Base-by-base conservation (phyloP, 1,284 basidiomycete genomes). In the Fomes fomentarius region DNA sequence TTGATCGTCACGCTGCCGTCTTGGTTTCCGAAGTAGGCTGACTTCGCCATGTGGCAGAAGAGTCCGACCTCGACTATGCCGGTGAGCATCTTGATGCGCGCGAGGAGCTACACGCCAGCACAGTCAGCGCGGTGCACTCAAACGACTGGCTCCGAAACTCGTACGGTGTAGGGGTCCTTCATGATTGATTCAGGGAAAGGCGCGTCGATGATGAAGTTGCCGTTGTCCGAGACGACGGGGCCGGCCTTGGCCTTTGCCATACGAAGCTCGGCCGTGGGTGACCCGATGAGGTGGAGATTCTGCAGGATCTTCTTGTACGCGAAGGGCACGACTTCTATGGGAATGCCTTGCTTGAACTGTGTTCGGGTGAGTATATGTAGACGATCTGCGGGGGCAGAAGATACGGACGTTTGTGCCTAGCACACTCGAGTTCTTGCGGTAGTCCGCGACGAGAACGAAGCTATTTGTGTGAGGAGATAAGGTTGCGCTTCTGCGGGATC, bases 1-100 rank as follows among this genome's bases (percentile, higher is more conserved):
- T 75, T 77, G 30, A 82, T 73, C 1, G 80, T 81, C 10, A 85
- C 79, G 51, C 77, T 81, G 2, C 83, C 83, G 64, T 85, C 81
- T 79, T 87, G 82, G 66, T 97, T 96, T 17, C 96, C 96, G 76
- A 98, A 99, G 80, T 98, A 99, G 10, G 96, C 96, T 0, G 94
- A 94, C 70, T 90, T 85, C n/a, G 91, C 94, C 82, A 98, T 89
- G 50, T 87, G 78, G 69, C 93, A 95, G 79, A 99, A 99, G 21
- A 99, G 74, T 0, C 97, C 97, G 30, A 98, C 97, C 72, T 99
- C 96, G 28, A 98, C 91, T 11, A 99, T 94, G 53, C 97, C 96
- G 1, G 96, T 98, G 49, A 97, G 78, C 81, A 96, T 83, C 76
- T 94, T 96, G 68, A 95, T 87, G 57, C 78, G 76, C 10, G 73